Evolutionary conservation across 2,329 filamentous ascomycete species (phyloP), one percentile per base, ranked within the genome.

Genomic region (Fusarium anguioides): DNA sequence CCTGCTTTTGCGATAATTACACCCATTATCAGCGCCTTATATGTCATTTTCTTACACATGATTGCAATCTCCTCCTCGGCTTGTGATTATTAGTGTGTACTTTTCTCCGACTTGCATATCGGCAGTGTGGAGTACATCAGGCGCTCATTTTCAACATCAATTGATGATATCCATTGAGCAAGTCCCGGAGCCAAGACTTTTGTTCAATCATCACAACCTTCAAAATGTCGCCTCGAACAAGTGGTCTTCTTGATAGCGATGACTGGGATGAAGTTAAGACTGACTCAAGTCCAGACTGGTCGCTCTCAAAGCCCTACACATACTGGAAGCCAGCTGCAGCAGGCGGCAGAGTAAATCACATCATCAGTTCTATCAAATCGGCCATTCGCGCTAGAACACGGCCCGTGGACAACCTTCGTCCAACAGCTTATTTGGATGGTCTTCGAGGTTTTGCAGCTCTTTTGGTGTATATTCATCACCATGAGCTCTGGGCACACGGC

Each of bases 371-470:
- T 23, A 41, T 70, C 45, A 66, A 45, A 46, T 51, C 57, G 8
- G 44, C 53, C 2, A 50, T 67, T 23, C 69, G 68, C 52, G 45
- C 65, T 5, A 68, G 61, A 41, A 41, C 64, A 37, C 48, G 64
- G 3, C 54, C 65, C 7, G 51, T 67, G 2, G 71, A 72, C 8
- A 75, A 70, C 15, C 75, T 83, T 15, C 78, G 84, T 8, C 78
- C 80, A 18, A 89, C 87, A 7, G 86, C 87, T n/a, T 89, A 86
- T 67, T 62, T 78, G 6, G 89, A 91, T 68, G 89, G 89, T 15
- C 78, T 91, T 15, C 80, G 89, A 72, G 89, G 89, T 5, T 89
- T 91, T 63, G 88, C 89, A 6, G 87, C 89, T 4, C 81, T 91
- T 27, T 74, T 91, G 26, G 89, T 91, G 15, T 91, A 90, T 74